Evolutionary conservation across 768 basidiomycete species (phyloP).

Genomic region (Xerocomus spinulosus): DNA sequence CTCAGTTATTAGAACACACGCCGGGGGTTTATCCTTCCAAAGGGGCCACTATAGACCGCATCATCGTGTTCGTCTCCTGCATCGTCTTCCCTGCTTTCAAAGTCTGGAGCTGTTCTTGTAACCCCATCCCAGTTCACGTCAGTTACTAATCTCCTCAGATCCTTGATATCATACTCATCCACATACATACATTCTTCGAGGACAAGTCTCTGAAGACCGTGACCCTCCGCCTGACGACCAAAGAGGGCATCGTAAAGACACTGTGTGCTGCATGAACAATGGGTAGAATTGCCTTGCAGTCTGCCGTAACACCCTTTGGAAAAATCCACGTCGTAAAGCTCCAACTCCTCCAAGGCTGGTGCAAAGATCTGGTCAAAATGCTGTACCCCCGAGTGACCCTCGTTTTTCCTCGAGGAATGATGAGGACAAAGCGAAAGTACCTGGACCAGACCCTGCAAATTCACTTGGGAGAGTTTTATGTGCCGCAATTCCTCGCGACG

Average conservation of each 20-base stretch:
- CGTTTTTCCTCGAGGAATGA: background rate
- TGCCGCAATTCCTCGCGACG: constrained; percentile 10
- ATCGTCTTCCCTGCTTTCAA: background rate
- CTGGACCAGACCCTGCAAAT: constrained; percentile 8
- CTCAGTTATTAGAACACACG: background rate
- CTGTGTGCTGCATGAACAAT: constrained; percentile 3
- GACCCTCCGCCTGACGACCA: constrained; percentile 7
- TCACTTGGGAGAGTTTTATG: constrained; percentile 7
- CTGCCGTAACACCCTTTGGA: constrained; percentile 2
- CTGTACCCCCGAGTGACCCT: background rate
- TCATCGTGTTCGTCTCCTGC: background rate
- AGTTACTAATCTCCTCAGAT: constrained; percentile 4
- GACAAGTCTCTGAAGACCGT: constrained; percentile 10
- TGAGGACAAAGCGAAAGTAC: constrained; percentile 1
- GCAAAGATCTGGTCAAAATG: constrained; percentile 11
- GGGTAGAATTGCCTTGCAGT: background rate
- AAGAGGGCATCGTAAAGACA: constrained; percentile 18
- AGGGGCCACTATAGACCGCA: background rate
- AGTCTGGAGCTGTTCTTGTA: background rate
- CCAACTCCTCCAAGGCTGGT: constrained; percentile 13
- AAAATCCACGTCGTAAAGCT: constrained; percentile 9
- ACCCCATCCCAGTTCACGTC: constrained; percentile 19
- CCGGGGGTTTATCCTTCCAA: background rate
- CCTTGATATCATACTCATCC: background rate
- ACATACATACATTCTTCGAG: constrained; percentile 12